Evolutionary conservation across 192 early-diverging fungal genomes (phyloP).

Genomic region (Neocallimastix lanati): DNA sequence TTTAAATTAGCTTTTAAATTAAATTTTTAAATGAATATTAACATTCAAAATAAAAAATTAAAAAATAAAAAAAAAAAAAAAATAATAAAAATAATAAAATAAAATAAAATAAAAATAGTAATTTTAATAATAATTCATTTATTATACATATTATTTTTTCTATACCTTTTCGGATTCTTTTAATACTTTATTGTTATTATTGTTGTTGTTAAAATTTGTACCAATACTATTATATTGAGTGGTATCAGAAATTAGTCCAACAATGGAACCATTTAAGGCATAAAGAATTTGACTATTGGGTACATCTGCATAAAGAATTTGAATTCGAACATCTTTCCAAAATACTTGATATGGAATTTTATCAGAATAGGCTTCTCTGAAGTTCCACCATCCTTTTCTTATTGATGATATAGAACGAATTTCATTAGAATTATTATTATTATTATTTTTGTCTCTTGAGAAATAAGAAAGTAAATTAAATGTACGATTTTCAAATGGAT

Average conservation of each 20-base stretch:
- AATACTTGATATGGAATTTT: constrained; percentile 36
- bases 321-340: constrained; percentile 41
- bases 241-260: constrained; percentile 46
- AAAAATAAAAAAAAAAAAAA: no score
- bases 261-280: constrained; percentile 68
- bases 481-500: not conserved
- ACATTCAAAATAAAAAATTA: no score
- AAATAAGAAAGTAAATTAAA: not conserved
- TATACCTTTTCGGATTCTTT: no score
- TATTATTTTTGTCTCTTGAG: not conserved
- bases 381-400: constrained; percentile 24
- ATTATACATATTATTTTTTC: no score
- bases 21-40: no score
- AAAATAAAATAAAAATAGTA: no score
- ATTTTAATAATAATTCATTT: no score
- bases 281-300: constrained; percentile 58
- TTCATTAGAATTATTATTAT: not conserved
- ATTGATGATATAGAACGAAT: not conserved
- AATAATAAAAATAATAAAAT: no score
- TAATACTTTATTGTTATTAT: no score
- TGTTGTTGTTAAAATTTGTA: not conserved
- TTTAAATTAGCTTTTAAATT: no score
- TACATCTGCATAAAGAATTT: constrained; percentile 55
- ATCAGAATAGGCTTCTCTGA: constrained; percentile 26
- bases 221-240: constrained; percentile 4